Evolutionary conservation across 2,329 filamentous ascomycete species (phyloP).

Genomic region (Periconia sp.): DNA sequence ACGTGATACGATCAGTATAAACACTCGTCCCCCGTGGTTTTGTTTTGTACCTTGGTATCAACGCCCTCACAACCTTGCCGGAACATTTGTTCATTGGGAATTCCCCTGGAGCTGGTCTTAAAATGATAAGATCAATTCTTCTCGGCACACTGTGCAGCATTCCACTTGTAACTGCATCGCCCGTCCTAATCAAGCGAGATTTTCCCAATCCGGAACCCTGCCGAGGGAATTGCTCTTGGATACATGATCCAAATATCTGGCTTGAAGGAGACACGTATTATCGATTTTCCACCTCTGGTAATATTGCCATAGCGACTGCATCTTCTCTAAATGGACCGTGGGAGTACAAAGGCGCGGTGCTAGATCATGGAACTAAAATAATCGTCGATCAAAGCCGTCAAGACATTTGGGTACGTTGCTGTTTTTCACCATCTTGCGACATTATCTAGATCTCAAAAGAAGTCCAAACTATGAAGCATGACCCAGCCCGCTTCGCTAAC

Average conservation of each 20-base stretch:
- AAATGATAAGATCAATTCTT: slow-evolving; percentile 6
- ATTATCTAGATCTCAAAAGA: no score
- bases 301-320: slow-evolving; percentile 54
- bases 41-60: no score
- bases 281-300: slow-evolving; percentile 57
- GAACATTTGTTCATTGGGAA: no score
- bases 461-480: no score
- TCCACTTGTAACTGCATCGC: slow-evolving; percentile 20
- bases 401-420: slow-evolving; percentile 54
- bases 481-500: no score
- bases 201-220: slow-evolving; percentile 45
- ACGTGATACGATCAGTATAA: no score
- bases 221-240: slow-evolving; percentile 45
- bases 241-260: slow-evolving; percentile 56
- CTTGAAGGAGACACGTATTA: slow-evolving; percentile 55
- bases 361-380: slow-evolving; percentile 51
- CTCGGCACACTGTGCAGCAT: slow-evolving; percentile 2
- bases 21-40: no score
- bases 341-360: slow-evolving; percentile 51
- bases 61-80: no score
- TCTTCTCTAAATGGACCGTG: slow-evolving; percentile 55
- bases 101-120: no score
- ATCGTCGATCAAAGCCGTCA: slow-evolving; percentile 43
- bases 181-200: slow-evolving; percentile 10
- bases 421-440: neutral